A percentile compares a stretch with the other conserved stretches of the same genome.
Conservation (phyloP, 2,329 filamentous ascomycete species). For the Calycina herbarum region DNA sequence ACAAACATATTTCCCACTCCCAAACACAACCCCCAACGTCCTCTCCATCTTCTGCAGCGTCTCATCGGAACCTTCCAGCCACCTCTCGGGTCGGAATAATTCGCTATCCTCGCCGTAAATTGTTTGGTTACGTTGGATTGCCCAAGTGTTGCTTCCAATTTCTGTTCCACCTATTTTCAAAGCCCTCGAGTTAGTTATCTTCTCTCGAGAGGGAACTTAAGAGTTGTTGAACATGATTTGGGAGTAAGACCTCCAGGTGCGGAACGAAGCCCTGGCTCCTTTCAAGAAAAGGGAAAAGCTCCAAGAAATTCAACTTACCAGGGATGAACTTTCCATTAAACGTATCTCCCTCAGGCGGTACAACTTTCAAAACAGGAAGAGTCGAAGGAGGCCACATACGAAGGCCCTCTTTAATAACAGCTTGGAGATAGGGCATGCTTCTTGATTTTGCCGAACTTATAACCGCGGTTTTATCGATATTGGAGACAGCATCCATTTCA, state of each 20-base stretch:
- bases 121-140: constrained; percentile 39
- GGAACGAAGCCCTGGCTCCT: too few species aligned
- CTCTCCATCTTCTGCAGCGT: constrained; percentile 39
- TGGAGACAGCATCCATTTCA: constrained; percentile 19
- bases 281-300: too few species aligned
- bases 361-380: constrained; percentile 1
- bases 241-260: too few species aligned
- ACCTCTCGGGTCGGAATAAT: constrained; percentile 50
- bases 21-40: constrained; percentile 47
- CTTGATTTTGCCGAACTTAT: constrained; percentile 15
- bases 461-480: not conserved
- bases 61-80: constrained; percentile 41
- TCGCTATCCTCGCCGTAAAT: constrained; percentile 42
- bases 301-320: not conserved
- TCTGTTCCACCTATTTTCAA: constrained; percentile 12
- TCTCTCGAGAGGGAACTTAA: too few species aligned
- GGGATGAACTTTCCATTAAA: constrained; percentile 14
- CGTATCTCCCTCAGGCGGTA: constrained; percentile 7
- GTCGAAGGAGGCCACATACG: constrained; percentile 22
- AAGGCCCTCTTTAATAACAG: constrained; percentile 39
- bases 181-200: too few species aligned
- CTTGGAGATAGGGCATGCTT: constrained; percentile 36
- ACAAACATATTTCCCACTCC: constrained; percentile 46
- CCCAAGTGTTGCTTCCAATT: constrained; percentile 36
- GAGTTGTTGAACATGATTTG: too few species aligned